Conservation (phyloP, 768 basidiomycete species). For the Boletus pseudopeckii region DNA sequence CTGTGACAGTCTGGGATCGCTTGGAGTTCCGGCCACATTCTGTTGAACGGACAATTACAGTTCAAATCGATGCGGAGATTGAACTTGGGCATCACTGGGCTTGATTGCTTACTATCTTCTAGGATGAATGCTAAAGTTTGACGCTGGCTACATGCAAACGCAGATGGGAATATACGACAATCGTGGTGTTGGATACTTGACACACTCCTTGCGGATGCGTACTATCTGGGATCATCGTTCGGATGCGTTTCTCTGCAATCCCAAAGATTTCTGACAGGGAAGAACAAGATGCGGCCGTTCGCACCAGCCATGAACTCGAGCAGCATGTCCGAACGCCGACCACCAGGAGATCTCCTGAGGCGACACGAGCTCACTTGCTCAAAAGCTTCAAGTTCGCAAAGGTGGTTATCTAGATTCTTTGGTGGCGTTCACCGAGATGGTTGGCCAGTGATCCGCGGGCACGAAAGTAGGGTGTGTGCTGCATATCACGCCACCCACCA, state of each 20-base stretch:
- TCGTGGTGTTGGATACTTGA: not conserved
- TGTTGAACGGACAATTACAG: not conserved
- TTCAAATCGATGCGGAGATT: not conserved
- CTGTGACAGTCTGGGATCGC: not conserved
- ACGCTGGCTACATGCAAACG: not conserved
- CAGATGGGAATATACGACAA: not conserved
- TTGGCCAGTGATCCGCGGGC: not conserved
- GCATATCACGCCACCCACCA: not conserved
- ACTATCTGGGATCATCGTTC: no score
- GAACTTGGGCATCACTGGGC: not conserved
- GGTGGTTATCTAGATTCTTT: not conserved
- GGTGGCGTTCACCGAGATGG: not conserved
- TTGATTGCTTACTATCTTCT: not conserved
- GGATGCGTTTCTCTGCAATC: not conserved
- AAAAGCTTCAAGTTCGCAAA: not conserved
- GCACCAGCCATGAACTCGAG: not conserved
- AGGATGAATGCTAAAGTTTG: not conserved
- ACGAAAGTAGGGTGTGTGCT: not conserved
- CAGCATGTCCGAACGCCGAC: not conserved
- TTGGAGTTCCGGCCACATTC: not conserved
- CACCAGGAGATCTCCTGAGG: not conserved
- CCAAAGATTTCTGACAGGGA: not conserved
- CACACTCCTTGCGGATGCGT: not conserved
- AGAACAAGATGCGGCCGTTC: not conserved
- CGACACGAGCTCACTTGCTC: not conserved